Conservation (phyloP, 1,284 basidiomycete genomes). For the Filobasidium uniguttulatum region DNA sequence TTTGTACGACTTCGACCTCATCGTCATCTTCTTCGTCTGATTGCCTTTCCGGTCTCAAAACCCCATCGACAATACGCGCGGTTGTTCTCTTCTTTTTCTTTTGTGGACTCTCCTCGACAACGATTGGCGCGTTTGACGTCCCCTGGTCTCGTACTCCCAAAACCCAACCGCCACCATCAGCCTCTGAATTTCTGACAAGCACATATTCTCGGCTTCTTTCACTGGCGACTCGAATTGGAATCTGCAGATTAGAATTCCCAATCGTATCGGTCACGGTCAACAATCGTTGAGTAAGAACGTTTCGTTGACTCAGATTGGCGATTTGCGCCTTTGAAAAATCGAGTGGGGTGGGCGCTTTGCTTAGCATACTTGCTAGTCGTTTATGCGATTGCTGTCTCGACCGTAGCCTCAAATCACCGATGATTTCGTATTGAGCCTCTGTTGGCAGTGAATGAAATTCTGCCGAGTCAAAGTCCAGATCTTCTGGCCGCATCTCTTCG, state of each 20-base stretch:
- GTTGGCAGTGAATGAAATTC: constrained; percentile 88
- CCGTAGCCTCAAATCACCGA: constrained; percentile 84
- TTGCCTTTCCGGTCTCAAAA: constrained; percentile 4
- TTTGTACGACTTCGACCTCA: constrained; percentile 44
- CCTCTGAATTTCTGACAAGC: constrained; percentile 70
- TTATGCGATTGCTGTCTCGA: constrained; percentile 87
- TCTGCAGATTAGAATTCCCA: constrained; percentile 67
- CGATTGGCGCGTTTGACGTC: constrained; percentile 68
- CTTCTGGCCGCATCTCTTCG: constrained; percentile 80
- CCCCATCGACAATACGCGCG: constrained; percentile 3
- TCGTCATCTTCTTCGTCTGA: constrained; percentile 20
- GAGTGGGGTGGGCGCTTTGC: constrained; percentile 62
- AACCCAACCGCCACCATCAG: constrained; percentile 77
- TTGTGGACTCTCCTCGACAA: constrained; percentile 40
- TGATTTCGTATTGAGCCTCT: constrained; percentile 95
- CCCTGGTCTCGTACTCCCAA: constrained; percentile 75
- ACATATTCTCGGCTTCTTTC: constrained; percentile 90
- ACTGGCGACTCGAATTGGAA: constrained; percentile 83
- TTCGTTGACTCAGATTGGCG: constrained; percentile 73
- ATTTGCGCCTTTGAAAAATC: constrained; percentile 97
- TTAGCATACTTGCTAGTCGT: constrained; percentile 81
- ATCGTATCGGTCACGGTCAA: constrained; percentile 85
- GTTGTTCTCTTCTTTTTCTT: constrained; percentile 14
- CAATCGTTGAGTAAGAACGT: constrained; percentile 87
- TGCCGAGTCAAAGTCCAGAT: constrained; percentile 73